These are phyloP conservation scores for Leccinum pachyderme DNA, from an alignment of 1,284 basidiomycete genomes.

Conservation along the genomic window DNA sequence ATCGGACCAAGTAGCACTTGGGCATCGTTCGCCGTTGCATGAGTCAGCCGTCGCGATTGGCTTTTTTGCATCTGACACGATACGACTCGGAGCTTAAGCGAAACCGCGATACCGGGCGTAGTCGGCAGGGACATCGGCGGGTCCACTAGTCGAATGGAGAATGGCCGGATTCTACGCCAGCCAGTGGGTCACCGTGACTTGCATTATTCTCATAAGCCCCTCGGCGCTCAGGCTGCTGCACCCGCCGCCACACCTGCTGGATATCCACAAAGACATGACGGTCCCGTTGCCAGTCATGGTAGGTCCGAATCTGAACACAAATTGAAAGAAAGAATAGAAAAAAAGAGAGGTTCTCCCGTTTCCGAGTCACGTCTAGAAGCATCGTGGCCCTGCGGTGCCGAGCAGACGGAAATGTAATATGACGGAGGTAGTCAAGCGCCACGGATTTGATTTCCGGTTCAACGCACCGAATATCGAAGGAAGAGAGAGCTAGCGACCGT, in stretches of 20 bases:
- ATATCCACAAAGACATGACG: conserved; percentile 51
- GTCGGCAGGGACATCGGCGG: conserved; percentile 82
- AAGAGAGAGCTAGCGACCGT: not conserved
- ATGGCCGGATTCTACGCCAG: not conserved
- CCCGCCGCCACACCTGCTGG: too few relatives aligned
- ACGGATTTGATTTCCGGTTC: conserved; percentile 11
- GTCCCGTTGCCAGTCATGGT: conserved; percentile 36
- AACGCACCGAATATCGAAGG: conserved; percentile 1
- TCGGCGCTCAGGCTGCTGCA: too few relatives aligned
- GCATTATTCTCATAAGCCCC: not conserved
- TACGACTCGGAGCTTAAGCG: conserved; percentile 71
- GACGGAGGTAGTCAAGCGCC: not conserved
- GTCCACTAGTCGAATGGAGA: conserved; percentile 47
- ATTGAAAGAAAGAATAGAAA: not conserved
- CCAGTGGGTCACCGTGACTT: too few relatives aligned
- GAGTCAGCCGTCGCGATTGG: conserved; percentile 80
- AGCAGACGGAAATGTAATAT: not conserved
- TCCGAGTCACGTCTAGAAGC: not conserved
- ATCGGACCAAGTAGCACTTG: not conserved
- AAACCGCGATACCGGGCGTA: conserved; percentile 67
- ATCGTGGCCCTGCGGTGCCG: not conserved
- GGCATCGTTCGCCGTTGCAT: conserved; percentile 89
- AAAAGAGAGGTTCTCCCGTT: not conserved
- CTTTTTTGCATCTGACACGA: conserved; percentile 67
- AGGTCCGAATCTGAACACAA: too few relatives aligned